A percentile compares a stretch with the other conserved stretches of the same genome.
Conservation (phyloP, 345 rosid genomes). For the Cardamine chenopodiifolia region DNA sequence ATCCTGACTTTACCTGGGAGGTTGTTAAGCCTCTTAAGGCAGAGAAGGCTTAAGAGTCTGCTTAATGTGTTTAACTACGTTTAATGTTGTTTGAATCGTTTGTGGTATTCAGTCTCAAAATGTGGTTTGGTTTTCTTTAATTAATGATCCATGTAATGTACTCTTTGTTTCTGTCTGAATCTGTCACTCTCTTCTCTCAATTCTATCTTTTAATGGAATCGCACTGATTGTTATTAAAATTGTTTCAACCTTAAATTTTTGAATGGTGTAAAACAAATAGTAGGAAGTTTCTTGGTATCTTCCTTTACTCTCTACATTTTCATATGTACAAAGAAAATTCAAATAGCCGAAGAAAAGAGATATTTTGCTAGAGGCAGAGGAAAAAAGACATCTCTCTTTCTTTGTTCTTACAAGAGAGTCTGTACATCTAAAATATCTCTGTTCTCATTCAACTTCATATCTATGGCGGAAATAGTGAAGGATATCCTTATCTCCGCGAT, state of each 20-base stretch:
- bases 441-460: conserved; percentile 7
- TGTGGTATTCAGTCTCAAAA: conserved; percentile 7
- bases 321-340: neutral
- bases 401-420: no score
- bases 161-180: conserved; percentile 21
- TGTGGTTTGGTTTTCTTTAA: conserved; percentile 10
- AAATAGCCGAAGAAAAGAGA: neutral
- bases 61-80: conserved; percentile 8
- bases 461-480: conserved; percentile 76
- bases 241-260: no score
- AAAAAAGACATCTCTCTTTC: neutral
- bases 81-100: conserved; percentile 24
- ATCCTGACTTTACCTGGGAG: conserved; percentile 82
- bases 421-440: neutral
- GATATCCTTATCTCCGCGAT: conserved; percentile 64
- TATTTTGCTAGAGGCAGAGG: neutral
- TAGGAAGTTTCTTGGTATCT: conserved; percentile 8
- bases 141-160: conserved; percentile 5
- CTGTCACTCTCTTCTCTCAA: neutral
- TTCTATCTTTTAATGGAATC: neutral
- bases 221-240: neutral
- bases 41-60: conserved; percentile 60
- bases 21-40: conserved; percentile 77
- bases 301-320: neutral
- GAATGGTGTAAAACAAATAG: neutral